Evolutionary conservation across 306 rosid species (phyloP), one percentile per base, ranked within the genome.

Genomic region (Rosa chinensis): DNA sequence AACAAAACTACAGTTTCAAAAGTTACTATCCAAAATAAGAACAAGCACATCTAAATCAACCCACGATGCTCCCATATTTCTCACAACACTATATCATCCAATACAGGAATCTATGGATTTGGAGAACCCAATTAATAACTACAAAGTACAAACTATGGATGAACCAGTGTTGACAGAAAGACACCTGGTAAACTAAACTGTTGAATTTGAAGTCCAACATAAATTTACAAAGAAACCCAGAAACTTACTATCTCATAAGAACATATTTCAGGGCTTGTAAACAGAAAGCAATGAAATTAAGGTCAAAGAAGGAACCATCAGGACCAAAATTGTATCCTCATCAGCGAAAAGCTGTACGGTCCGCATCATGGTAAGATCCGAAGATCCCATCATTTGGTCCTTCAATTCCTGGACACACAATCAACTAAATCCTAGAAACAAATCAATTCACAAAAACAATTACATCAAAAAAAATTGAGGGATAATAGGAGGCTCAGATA

Each of bases 291-390:
- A 13, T 5, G 43, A 1, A 11, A 43, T 13, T 16, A 53, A 52
- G 35, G 55, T 70, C 5, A 49, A 63, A 25, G 16, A 79, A 45
- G 86, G 90, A 90, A 86, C 93, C 97, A 93, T 93, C 92, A 93
- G 94, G 75, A 86, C 98, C 97, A 91, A 56, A 82, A 35, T 85
- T 83, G 32, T 61, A 87, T 93, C 98, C 93, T 82, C 97, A 93
- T 68, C 79, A 87, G 92, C 92, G 21, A 64, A 79, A 28, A 45
- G 92, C 89, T 88, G 62, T 93, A 85, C 95, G 94, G 98, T 89
- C 98, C 98, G 98, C 98, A 93, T 93, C 98, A 89, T 91, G 98
- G 98, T 76, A 32, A 50, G 67, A 62, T 62, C 67, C 18, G 8
- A 25, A 62, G 67, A 62, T 62, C 87, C 88, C 97, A 91, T 90